phyloP scores from a whole-genome alignment of 768 basidiomycete species.

The Lactifluus piperatus region DNA sequence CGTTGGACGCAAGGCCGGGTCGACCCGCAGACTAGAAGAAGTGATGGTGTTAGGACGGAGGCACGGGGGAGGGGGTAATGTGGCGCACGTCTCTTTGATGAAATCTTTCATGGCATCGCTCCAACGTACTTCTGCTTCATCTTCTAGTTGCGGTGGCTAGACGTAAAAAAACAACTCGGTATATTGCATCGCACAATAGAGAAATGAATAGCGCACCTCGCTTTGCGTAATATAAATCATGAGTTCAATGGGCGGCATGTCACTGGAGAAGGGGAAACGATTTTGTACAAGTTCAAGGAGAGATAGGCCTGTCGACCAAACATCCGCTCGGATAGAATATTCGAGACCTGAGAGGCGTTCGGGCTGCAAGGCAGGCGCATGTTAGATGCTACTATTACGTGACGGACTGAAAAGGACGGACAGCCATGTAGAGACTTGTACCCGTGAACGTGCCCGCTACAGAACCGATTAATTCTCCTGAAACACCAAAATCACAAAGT shows the following conservation, averaged over 20 bases:
- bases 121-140: slow-evolving; percentile 62
- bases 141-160: slow-evolving; percentile 76
- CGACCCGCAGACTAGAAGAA: slow-evolving; percentile 54
- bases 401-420: slow-evolving; percentile 36
- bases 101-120: slow-evolving; percentile 87
- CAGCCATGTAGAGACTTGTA: slow-evolving; percentile 98
- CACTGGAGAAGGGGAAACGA: slow-evolving; percentile 89
- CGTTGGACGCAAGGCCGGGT: slow-evolving; percentile 59
- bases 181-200: slow-evolving; percentile 19
- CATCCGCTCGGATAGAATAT: slow-evolving; percentile 93
- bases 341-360: slow-evolving; percentile 89
- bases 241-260: slow-evolving; percentile 89
- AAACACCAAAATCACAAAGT: slow-evolving; percentile 94
- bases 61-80: slow-evolving; percentile 7
- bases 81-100: slow-evolving; percentile 69
- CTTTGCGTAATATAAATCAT: slow-evolving; percentile 82
- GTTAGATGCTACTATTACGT: slow-evolving; percentile 14
- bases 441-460: slow-evolving; percentile 95
- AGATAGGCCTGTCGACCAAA: slow-evolving; percentile 96
- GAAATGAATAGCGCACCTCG: slow-evolving; percentile 41
- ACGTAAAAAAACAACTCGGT: slow-evolving; percentile 14
- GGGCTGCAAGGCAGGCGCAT: slow-evolving; percentile 43
- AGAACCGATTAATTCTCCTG: slow-evolving; percentile 87
- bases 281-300: slow-evolving; percentile 91
- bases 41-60: not conserved